A percentile compares a stretch with the other conserved stretches of the same genome.
phyloP scores from a whole-genome alignment of 192 early-diverging fungal genomes.

The Phycomyces blakesleeanus region DNA sequence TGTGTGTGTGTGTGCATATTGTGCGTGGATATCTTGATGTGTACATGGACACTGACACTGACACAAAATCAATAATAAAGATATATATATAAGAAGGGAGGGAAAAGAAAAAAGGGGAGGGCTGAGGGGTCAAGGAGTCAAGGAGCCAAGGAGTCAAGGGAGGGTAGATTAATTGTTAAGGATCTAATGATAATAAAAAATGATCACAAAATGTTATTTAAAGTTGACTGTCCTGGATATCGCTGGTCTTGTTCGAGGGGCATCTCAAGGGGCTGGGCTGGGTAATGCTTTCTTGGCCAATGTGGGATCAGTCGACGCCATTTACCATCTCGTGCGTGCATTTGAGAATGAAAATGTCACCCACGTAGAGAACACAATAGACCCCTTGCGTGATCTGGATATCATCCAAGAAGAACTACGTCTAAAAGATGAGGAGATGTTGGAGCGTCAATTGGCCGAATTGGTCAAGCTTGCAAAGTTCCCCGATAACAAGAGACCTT shows the following conservation, averaged over 20 bases:
- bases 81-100: too few relatives aligned
- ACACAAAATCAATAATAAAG: too few relatives aligned
- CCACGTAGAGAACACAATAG: conserved; percentile 57
- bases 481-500: conserved; percentile 66
- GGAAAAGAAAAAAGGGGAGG: too few relatives aligned
- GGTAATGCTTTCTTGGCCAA: conserved; percentile 82
- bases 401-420: conserved; percentile 79
- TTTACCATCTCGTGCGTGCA: conserved; percentile 57
- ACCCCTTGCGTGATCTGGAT: conserved; percentile 74
- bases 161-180: too few relatives aligned
- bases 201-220: too few relatives aligned
- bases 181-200: too few relatives aligned
- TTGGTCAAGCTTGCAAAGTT: conserved; percentile 63
- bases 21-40: too few relatives aligned
- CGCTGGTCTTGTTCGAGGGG: conserved; percentile 76
- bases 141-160: too few relatives aligned
- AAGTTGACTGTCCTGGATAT: conserved; percentile 68
- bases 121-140: too few relatives aligned
- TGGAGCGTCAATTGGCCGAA: conserved; percentile 67
- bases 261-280: conserved; percentile 48
- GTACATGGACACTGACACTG: too few relatives aligned
- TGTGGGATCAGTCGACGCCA: conserved; percentile 62
- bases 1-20: too few relatives aligned
- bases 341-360: conserved; percentile 72
- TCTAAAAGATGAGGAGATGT: conserved; percentile 55